phyloP scores from a whole-genome alignment of 169 alveolate genomes.

The Cryptosporidium felis region DNA sequence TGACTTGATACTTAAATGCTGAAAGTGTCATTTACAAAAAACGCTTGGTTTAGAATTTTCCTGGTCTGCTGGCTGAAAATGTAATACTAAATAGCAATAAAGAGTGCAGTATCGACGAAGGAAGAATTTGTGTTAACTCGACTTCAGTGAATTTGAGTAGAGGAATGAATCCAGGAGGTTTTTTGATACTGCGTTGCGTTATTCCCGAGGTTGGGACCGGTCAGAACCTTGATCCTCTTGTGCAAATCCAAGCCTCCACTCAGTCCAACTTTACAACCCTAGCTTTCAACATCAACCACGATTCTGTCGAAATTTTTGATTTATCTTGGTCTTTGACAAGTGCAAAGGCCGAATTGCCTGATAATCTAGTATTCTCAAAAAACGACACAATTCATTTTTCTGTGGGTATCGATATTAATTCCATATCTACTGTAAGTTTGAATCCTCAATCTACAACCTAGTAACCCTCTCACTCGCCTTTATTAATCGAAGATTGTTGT shows the following conservation, averaged over 20 bases:
- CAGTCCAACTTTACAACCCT: slow-evolving; percentile 13
- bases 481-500: slow-evolving; percentile 16
- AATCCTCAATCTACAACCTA: too few species aligned
- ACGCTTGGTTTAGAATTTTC: not conserved
- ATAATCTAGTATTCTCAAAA: slow-evolving; percentile 6
- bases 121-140: slow-evolving; percentile 45
- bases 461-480: not conserved
- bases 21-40: not conserved
- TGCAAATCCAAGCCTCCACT: slow-evolving; percentile 63
- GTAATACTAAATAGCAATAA: not conserved
- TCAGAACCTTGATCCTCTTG: slow-evolving; percentile 3
- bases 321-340: slow-evolving; percentile 42
- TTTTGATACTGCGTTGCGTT: slow-evolving; percentile 1
- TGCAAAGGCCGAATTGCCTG: slow-evolving; percentile 1
- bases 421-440: slow-evolving; percentile 57
- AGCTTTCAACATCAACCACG: slow-evolving; percentile 21
- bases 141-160: slow-evolving; percentile 28
- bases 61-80: not conserved
- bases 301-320: slow-evolving; percentile 37
- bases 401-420: slow-evolving; percentile 40
- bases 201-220: slow-evolving; percentile 13
- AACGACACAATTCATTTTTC: slow-evolving; percentile 46
- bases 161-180: slow-evolving; percentile 69
- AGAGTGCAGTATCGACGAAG: slow-evolving; percentile 39
- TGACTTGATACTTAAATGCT: not conserved